Base-by-base conservation (phyloP, 192 early-diverging fungal genomes). In the Backusella mclennaniae region DNA sequence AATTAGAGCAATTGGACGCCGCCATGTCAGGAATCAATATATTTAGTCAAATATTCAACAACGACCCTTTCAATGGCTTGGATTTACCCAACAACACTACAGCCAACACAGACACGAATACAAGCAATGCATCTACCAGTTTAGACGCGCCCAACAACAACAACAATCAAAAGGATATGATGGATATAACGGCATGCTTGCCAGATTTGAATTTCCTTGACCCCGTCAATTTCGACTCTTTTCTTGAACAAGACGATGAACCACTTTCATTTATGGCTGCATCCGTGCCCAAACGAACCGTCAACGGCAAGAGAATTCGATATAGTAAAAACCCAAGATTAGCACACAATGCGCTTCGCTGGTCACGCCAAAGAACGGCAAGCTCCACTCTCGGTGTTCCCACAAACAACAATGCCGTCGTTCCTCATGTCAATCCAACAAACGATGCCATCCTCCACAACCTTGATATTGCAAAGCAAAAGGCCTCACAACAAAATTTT, bases 241-340 rank as follows among this genome's bases (percentile, higher is more conserved):
- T 59, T 17, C 44, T 59, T 69, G 23, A 35, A 17, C 23, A 29
- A 63, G 56, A 63, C 7, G 23, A 63, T 11, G 56, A 29, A 1
- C 67, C 67, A 69, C 19, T 39, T 21, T 39, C 35, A 69, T 63
- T 63, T 11, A 74, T 26, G 15, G 7, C 73, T 0, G 8, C 73
- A 41, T 15, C 56, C 14, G 73, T 44, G 66, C 76, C 76, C 15
- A 77, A 77, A 39, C 23, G 76, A 42, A 66, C 76, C 1, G 3
- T 21, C 29, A 71, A 77, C 31, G 76, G 76, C 31, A 77, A 77
- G 44, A 44, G 38, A 1, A 77, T 77, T 36, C 29, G 70, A 33
- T 77, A 77, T 29, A 77, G 71, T 36, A 77, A 77, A 35, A 77
- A 77, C 11, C 33, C 35, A 4, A n/a, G 69, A 39, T n/a, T 67